phyloP scores from a whole-genome alignment of 1,284 basidiomycete species.

The Xanthoconium separans region DNA sequence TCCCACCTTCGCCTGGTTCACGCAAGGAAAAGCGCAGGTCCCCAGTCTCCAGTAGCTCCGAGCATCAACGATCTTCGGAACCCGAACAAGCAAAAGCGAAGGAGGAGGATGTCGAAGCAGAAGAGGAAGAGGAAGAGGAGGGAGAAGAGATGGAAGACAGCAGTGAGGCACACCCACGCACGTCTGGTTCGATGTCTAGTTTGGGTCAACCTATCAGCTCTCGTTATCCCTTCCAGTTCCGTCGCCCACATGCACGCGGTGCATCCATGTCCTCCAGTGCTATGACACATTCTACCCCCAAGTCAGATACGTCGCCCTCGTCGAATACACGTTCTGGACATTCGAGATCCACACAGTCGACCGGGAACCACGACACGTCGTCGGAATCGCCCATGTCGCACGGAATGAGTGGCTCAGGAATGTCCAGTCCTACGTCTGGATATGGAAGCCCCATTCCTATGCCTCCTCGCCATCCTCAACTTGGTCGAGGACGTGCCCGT shows the following conservation, averaged over 20 bases:
- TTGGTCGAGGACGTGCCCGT: conserved; percentile 41
- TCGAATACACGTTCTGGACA: conserved; percentile 43
- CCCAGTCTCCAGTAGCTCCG: conserved; percentile 20
- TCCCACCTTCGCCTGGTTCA: conserved; percentile 60
- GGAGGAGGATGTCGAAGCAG: conserved; percentile 29
- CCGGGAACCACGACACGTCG: conserved; percentile 52
- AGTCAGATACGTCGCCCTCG: conserved; percentile 36
- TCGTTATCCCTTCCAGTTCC: conserved; percentile 69
- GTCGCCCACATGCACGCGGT: conserved; percentile 48
- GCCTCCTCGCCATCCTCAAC: conserved; percentile 65
- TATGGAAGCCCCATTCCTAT: conserved; percentile 57
- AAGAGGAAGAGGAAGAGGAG: conserved; percentile 40
- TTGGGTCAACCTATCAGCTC: conserved; percentile 71
- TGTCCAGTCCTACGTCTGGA: conserved; percentile 38
- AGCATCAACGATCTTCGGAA: conserved; percentile 16
- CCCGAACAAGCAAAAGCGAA: conserved; percentile 34
- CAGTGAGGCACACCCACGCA: conserved; percentile 52
- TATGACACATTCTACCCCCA: conserved; percentile 35
- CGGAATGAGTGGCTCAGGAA: conserved; percentile 27
- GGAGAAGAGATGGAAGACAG: conserved; percentile 38
- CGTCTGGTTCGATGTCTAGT: conserved; percentile 75
- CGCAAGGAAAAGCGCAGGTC: conserved; percentile 36
- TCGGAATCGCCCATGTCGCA: conserved; percentile 48
- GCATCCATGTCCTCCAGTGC: conserved; percentile 41
- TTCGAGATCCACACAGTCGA: conserved; percentile 51